A percentile compares a stretch with the other conserved stretches of the same genome.
Evolutionary conservation across 352 stramenopile genomes (phyloP).

Genomic region (Phytophthora ramorum): DNA sequence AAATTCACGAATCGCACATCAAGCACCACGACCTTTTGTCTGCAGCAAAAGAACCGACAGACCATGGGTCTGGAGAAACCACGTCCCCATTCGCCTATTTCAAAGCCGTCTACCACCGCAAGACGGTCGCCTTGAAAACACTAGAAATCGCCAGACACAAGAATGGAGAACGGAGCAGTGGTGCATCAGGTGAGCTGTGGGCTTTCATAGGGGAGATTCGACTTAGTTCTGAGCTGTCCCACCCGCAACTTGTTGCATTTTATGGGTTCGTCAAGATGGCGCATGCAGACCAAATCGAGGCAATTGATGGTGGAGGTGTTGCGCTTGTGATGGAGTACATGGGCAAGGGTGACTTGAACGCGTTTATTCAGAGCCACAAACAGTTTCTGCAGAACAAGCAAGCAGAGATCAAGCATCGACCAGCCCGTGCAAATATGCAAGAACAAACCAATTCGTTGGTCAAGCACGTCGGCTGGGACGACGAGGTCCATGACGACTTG

Average conservation of each 20-base stretch:
- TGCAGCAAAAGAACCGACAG: background rate
- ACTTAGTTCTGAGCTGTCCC: slow-evolving; percentile 35
- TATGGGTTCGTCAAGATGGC: slow-evolving; percentile 33
- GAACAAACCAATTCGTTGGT: background rate
- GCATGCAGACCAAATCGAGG: background rate
- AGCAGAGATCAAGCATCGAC: slow-evolving; percentile 3
- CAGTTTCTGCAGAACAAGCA: slow-evolving; percentile 17
- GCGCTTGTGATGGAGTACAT: slow-evolving; percentile 54
- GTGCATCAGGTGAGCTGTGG: slow-evolving; percentile 10
- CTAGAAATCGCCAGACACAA: slow-evolving; percentile 7
- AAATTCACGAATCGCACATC: slow-evolving; percentile 25
- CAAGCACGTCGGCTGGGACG: slow-evolving; percentile 26
- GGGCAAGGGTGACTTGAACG: slow-evolving; percentile 43
- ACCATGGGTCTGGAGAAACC: slow-evolving; percentile 3
- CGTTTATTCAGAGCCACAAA: slow-evolving; percentile 45
- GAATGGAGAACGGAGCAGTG: background rate
- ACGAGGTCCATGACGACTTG: slow-evolving; percentile 1
- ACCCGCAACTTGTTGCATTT: slow-evolving; percentile 40
- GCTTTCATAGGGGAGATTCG: slow-evolving; percentile 37
- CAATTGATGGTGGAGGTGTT: slow-evolving; percentile 14
- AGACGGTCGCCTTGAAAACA: slow-evolving; percentile 29
- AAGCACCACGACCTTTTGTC: slow-evolving; percentile 9
- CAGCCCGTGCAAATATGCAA: background rate
- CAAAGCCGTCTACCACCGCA: slow-evolving; percentile 29
- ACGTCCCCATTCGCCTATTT: slow-evolving; percentile 37